Evolutionary conservation across 139 green algal species (phyloP).

Genomic region (Closterium sp.): DNA sequence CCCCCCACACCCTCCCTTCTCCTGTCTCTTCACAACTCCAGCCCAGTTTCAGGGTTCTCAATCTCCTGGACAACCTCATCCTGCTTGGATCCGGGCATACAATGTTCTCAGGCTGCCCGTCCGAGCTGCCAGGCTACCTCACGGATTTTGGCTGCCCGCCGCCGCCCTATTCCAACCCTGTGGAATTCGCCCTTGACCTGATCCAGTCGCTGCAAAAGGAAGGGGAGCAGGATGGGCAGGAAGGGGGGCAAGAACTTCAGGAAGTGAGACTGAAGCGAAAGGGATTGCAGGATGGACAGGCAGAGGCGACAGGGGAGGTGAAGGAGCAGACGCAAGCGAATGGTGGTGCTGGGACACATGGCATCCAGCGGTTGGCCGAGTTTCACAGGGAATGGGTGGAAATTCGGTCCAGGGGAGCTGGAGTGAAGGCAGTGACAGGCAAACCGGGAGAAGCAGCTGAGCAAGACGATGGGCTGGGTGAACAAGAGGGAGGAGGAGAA

Average conservation of each 20-base stretch:
- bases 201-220: neutral
- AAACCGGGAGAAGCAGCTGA: neutral
- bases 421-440: neutral
- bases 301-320: neutral
- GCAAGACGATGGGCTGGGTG: neutral
- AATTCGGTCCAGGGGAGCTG: neutral
- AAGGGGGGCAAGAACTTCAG: constrained; percentile 46
- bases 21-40: neutral
- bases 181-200: constrained; percentile 15
- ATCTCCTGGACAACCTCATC: constrained; percentile 34
- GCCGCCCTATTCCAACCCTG: neutral
- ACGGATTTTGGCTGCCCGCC: constrained; percentile 1
- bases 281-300: too few relatives aligned
- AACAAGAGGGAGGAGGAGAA: neutral
- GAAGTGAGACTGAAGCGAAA: too few relatives aligned
- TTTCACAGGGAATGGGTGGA: neutral
- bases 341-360: neutral
- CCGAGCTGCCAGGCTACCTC: constrained; percentile 13
- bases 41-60: constrained; percentile 24
- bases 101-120: constrained; percentile 5
- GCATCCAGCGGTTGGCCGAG: neutral
- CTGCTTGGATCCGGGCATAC: constrained; percentile 5
- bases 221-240: constrained; percentile 37
- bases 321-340: neutral
- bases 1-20: too few relatives aligned